Percentiles rank a stretch among this genome's conserved stretches.
phyloP scores from a whole-genome alignment of 176 grass and related monocot genomes.

The Triticum urartu region DNA sequence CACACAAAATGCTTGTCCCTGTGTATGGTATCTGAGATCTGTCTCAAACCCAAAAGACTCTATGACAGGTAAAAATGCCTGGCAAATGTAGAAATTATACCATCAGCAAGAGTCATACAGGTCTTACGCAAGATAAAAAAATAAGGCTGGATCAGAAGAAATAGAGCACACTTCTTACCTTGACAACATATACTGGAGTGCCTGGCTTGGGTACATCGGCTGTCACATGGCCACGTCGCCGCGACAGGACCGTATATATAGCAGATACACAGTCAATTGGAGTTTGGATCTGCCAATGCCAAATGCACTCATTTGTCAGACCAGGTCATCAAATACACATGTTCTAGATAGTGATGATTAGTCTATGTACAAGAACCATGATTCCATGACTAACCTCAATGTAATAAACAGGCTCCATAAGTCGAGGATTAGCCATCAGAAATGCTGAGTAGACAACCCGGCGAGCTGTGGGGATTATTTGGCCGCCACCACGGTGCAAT shows the following conservation, averaged over 20 bases:
- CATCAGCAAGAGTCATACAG: slow-evolving; percentile 5
- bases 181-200: slow-evolving; percentile 88
- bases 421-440: slow-evolving; percentile 90
- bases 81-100: slow-evolving; percentile 9
- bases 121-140: background rate
- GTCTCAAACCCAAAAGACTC: slow-evolving; percentile 99
- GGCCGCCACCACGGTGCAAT: slow-evolving; percentile 92
- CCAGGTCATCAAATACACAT: background rate
- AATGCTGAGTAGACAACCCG: slow-evolving; percentile 98
- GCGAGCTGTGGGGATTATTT: slow-evolving; percentile 95
- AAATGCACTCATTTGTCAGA: slow-evolving; percentile 25
- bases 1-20: slow-evolving; percentile 94
- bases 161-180: slow-evolving; percentile 44
- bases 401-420: slow-evolving; percentile 99
- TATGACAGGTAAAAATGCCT: slow-evolving; percentile 98
- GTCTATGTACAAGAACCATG: background rate
- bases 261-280: slow-evolving; percentile 98
- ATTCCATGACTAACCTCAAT: slow-evolving; percentile 61
- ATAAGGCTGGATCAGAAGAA: slow-evolving; percentile 12
- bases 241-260: slow-evolving; percentile 90
- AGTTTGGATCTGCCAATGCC: slow-evolving; percentile 81
- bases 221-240: slow-evolving; percentile 91
- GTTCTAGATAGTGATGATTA: background rate
- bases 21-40: slow-evolving; percentile 92
- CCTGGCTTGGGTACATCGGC: slow-evolving; percentile 94